Evolutionary conservation across 192 early-diverging fungal species (phyloP), one percentile per base, ranked within the genome.

Genomic region (Coemansia sp.): DNA sequence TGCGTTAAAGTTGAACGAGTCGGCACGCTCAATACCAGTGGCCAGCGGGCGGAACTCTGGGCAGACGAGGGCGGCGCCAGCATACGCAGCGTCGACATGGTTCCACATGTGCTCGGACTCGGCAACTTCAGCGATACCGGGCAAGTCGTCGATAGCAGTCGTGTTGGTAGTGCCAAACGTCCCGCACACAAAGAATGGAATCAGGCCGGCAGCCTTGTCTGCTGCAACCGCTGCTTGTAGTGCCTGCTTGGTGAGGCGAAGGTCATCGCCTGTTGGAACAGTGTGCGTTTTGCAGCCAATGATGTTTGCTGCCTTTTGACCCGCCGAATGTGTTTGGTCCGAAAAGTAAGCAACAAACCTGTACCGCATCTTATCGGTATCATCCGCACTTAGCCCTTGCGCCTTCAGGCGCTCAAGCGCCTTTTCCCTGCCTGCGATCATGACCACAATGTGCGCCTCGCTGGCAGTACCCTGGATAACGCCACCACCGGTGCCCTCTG

Each of bases 81-180:
- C 89, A 48, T 87, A 87, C 3, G 89, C 89, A 4, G 88, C 88
- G 63, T 90, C 89, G n/a, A 90, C 66, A 58, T 90, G 88, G 38
- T 84, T 63, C 89, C 89, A 90, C 32, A 90, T 42, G 14, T 75
- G 42, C 68, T 86, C 69, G 0, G 50, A 48, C 42, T 61, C 75
- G 23, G 76, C 73, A 19, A 83, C 86, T 0, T 80, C 67, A 3
- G 75, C 86, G 27, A 90, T 85, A 19, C 84, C 89, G 2, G 51
- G 60, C 27, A 90, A 45, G 45, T 87, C 80, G 63, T 90, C 89
- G 9, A 85, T 74, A 10, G 87, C 80, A 10, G 81, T 75, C 1
- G 80, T 81, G 61, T 84, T 85, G 21, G 89, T 90, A 1, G 89
- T 89, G 21, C 89, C 89, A 70, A 90, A 85, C 0, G 89, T 89